Percentiles rank a stretch among this genome's conserved stretches.
Evolutionary conservation across 257 asterid species (phyloP).

Genomic region (Craterostigma plantagineum): DNA sequence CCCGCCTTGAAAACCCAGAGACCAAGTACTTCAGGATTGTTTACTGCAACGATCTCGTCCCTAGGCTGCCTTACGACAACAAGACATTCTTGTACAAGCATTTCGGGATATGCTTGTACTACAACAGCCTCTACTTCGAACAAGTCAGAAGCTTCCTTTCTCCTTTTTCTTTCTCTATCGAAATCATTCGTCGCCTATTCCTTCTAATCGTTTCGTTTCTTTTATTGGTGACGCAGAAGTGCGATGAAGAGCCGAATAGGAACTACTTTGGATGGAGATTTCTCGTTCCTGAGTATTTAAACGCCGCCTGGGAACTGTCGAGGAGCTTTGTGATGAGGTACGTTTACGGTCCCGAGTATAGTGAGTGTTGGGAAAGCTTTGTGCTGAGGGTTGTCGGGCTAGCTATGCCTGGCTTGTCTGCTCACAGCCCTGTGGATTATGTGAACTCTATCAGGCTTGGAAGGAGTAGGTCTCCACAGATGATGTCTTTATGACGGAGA

Average conservation of each 20-base stretch:
- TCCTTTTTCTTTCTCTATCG: neutral
- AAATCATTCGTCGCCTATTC: too few relatives aligned
- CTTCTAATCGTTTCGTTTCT: too few relatives aligned
- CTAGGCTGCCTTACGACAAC: slow-evolving; percentile 82
- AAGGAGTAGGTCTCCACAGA: slow-evolving; percentile 6
- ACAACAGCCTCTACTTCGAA: slow-evolving; percentile 58
- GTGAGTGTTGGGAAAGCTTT: slow-evolving; percentile 61
- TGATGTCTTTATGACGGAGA: too few relatives aligned
- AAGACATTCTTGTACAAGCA: slow-evolving; percentile 76
- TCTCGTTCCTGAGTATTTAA: slow-evolving; percentile 46
- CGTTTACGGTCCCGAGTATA: slow-evolving; percentile 38
- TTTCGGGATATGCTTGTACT: slow-evolving; percentile 66
- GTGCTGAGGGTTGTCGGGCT: slow-evolving; percentile 47
- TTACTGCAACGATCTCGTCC: slow-evolving; percentile 80
- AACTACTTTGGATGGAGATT: slow-evolving; percentile 58
- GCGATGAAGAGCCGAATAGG: slow-evolving; percentile 66
- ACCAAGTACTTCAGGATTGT: slow-evolving; percentile 65
- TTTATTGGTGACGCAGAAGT: slow-evolving; percentile 23
- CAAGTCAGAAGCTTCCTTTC: slow-evolving; percentile 32
- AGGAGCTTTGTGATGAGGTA: slow-evolving; percentile 41
- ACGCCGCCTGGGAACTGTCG: slow-evolving; percentile 59
- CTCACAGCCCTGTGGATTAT: slow-evolving; percentile 72
- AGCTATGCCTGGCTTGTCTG: slow-evolving; percentile 62
- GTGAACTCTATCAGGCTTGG: slow-evolving; percentile 78
- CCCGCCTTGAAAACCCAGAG: slow-evolving; percentile 32